Evolutionary conservation across 768 basidiomycete species (phyloP).

Genomic region (Leccinum variicolor): DNA sequence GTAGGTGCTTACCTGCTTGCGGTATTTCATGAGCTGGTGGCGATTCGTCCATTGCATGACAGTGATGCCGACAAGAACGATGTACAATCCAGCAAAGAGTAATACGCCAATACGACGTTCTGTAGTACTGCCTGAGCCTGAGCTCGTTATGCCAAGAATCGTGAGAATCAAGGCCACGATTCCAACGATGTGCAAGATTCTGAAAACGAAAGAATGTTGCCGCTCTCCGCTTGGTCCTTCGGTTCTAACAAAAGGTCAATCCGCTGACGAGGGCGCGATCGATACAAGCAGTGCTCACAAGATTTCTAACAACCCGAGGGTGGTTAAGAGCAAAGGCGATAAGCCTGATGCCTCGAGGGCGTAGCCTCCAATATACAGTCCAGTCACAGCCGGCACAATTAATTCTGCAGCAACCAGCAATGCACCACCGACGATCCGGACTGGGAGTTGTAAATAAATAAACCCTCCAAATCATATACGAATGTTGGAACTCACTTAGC

Average conservation of each 20-base stretch:
- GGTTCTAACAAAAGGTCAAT: slow-evolving; percentile 21
- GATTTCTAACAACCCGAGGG: slow-evolving; percentile 35
- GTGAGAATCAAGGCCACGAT: slow-evolving; percentile 28
- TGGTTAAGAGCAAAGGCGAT: slow-evolving; percentile 37
- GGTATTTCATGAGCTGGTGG: slow-evolving; percentile 28
- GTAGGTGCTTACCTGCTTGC: slow-evolving; percentile 32
- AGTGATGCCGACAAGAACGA: slow-evolving; percentile 44
- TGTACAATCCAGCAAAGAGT: slow-evolving; percentile 34
- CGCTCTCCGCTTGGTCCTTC: slow-evolving; percentile 25
- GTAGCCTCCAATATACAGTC: slow-evolving; percentile 51
- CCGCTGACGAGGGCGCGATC: neutral
- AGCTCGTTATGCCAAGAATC: slow-evolving; percentile 31
- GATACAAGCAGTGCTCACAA: slow-evolving; percentile 26
- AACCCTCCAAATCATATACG: neutral
- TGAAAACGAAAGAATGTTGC: slow-evolving; percentile 12
- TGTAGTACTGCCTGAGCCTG: slow-evolving; percentile 12
- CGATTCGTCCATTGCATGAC: slow-evolving; percentile 53
- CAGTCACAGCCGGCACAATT: slow-evolving; percentile 34
- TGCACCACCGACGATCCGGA: slow-evolving; percentile 54
- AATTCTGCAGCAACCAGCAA: slow-evolving; percentile 55
- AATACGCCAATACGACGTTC: slow-evolving; percentile 34
- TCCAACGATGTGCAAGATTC: slow-evolving; percentile 30
- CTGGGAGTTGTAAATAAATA: slow-evolving; percentile 32
- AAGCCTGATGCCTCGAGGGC: slow-evolving; percentile 38
- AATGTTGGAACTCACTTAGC: slow-evolving; percentile 38